Percentiles rank a stretch among this genome's conserved stretches.
phyloP scores from a whole-genome alignment of 176 grass and related monocot genomes.

The Oryza glaberrima region DNA sequence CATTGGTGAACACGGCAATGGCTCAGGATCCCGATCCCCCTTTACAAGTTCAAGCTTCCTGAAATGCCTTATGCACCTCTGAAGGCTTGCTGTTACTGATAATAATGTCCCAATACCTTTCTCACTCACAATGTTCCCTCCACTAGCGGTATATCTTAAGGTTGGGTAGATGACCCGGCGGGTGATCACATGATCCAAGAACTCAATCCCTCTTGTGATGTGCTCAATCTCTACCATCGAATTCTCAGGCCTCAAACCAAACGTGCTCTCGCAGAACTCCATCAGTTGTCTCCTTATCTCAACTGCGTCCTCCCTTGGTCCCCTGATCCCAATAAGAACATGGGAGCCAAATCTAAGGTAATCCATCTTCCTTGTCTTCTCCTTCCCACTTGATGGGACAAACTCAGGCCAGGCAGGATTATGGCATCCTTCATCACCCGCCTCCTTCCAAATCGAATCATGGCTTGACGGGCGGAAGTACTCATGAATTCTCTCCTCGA shows the following conservation, averaged over 20 bases:
- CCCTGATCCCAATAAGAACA: constrained; percentile 84
- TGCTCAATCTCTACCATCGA: constrained; percentile 88
- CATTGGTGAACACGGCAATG: constrained; percentile 78
- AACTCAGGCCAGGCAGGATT: constrained; percentile 98
- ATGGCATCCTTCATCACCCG: constrained; percentile 67
- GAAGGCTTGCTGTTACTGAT: constrained; percentile 82
- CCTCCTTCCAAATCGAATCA: constrained; percentile 83
- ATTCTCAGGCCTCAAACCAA: constrained; percentile 80
- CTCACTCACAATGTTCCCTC: constrained; percentile 77
- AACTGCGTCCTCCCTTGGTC: constrained; percentile 79
- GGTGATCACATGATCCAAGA: constrained; percentile 89
- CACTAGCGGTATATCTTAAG: constrained; percentile 76
- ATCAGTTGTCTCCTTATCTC: constrained; percentile 65
- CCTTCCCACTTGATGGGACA: constrained; percentile 65
- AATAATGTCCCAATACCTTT: constrained; percentile 86
- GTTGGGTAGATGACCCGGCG: constrained; percentile 89
- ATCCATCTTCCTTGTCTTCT: constrained; percentile 88
- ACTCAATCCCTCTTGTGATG: constrained; percentile 91
- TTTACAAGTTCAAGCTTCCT: constrained; percentile 95
- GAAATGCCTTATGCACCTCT: constrained; percentile 83
- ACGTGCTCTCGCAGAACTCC: constrained; percentile 74
- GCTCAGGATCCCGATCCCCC: constrained; percentile 86
- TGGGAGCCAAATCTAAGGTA: constrained; percentile 81
- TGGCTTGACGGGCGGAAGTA: constrained; percentile 80
- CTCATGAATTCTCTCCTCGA: constrained; percentile 74